Base-by-base conservation (phyloP, 257 asterid species). In the Ligustrum vulgare region DNA sequence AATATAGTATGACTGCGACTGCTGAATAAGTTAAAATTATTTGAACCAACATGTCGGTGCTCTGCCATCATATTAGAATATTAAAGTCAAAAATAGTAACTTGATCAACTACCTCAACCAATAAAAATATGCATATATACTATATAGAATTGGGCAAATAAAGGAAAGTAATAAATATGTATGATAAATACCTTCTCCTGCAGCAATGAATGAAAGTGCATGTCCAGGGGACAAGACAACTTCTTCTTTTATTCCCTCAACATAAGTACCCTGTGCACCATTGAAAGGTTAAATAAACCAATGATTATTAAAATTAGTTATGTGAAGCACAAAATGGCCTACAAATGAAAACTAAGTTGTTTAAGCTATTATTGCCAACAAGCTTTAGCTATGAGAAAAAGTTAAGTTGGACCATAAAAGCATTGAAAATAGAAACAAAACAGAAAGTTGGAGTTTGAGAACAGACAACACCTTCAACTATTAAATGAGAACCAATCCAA, bases 1-100 rank as follows among this genome's bases (percentile, higher is more conserved):
- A 94, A 94, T 83, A 94, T 94, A 67, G 98, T 92, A 86, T 94
- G 98, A 80, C 98, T 94, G 73, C 98, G 97, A 90, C 97, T 94
- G 87, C 97, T 92, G 81, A 94, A 94, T 75, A 94, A 89, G 83
- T 94, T 94, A 82, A 94, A 92, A 82, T 94, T 94, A 82, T 92
- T 94, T 78, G 98, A 94, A 81, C 98, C 98, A 84, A 92, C 97
- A 76, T 92, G 98, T 23, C 98, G 94, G 80, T 94, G 98, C 85
- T 89, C 98, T 94, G 96, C 80, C 80, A 83, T 77, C 72, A 51
- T 58, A 79, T 35, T 47, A 77, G 64, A 10, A 45, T 56, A 28
- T 60, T 16, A 28, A 35, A 73, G 2, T 47, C 18, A 49, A 70
- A 51, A 69, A 31, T 45, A 67, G 63, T n/a, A 51, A 56, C 58